A percentile compares a stretch with the other conserved stretches of the same genome.
Conservation (phyloP, 345 rosid genomes). For the Aegle marmelos region DNA sequence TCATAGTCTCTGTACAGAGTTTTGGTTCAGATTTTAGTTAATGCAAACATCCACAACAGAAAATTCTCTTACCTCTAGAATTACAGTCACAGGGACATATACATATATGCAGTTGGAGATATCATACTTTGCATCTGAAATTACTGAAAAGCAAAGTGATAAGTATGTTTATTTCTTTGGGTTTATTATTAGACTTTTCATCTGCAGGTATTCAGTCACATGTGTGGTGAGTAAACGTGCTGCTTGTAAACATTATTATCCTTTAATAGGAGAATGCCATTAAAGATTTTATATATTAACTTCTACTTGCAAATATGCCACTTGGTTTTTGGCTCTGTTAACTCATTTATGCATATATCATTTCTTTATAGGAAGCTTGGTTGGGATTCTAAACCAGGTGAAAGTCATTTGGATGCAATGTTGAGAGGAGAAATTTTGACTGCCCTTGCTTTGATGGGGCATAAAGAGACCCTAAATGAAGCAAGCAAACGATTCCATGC, state of each 20-base stretch:
- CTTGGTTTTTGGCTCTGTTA: background rate
- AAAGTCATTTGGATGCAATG: slow-evolving; percentile 89
- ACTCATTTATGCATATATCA: slow-evolving; percentile 1
- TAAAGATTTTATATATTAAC: background rate
- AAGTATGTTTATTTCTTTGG: background rate
- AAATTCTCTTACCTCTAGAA: background rate
- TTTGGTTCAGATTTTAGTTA: background rate
- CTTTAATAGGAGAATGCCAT: background rate
- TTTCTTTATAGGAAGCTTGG: slow-evolving; percentile 65
- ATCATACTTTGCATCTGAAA: background rate
- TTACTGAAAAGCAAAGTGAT: background rate
- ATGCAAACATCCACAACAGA: background rate
- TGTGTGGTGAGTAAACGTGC: background rate
- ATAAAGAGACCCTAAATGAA: slow-evolving; percentile 66
- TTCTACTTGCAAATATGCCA: background rate
- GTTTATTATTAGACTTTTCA: background rate
- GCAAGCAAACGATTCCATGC: slow-evolving; percentile 67
- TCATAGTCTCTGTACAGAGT: background rate
- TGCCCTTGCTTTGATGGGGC: slow-evolving; percentile 73
- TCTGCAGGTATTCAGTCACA: background rate
- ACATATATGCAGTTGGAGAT: background rate
- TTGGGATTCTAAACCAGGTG: slow-evolving; percentile 88
- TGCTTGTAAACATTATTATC: background rate
- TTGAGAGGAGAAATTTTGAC: slow-evolving; percentile 89
- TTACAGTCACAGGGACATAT: background rate